Evolutionary conservation across 495 filamentous ascomycete species (phyloP), one percentile per base, ranked within the genome.

Genomic region (Chaetomium cochliodes): DNA sequence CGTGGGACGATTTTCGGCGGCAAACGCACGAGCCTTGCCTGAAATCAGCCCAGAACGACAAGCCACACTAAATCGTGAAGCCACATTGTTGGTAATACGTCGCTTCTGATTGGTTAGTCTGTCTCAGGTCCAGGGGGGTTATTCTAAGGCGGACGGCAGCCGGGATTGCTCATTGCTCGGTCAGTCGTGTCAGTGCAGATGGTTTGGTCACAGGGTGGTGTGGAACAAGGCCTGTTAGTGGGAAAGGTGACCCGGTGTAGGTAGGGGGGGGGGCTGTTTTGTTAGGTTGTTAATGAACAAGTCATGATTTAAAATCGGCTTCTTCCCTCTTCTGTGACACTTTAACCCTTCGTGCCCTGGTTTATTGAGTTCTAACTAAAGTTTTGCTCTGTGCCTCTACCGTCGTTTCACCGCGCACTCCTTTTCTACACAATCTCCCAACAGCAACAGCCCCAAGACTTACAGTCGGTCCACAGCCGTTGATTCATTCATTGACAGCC

Each of bases 1-100:
- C 22, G 58, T 57, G 64, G 56, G 30, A 51, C 53, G 62, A 64
- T 62, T 56, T 53, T 37, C 23, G 52, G 28, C 30, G 52, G 16
- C 39, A 7, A 23, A 18, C 23, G 47, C 49, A 11, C 23, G 49
- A 26, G 15, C 5, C 46, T 13, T 25, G 49, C 49, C 3, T 3
- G 22, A 23, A 52, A 72, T 73, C 72, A 70, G 72, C 67, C 70
- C 69, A 73, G 65, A 73, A 70, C 66, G 66, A 74, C 66, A 72
- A 74, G 72, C 70, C 70, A 65, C 70, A 53, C 15, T 22, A 26
- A 20, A 2, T 22, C 9, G 23, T 42, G 41, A 47, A 72, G 72
- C 72, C 72, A 72, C 72, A 25, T 49, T 61, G 53, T 74, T 74
- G 41, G 33, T 66, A 74, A 74, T 74, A 66, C 11, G 7, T 13